These are phyloP conservation scores for Umbellularia californica DNA, from an alignment of 164 flowering plant genomes.

Conservation along the genomic window DNA sequence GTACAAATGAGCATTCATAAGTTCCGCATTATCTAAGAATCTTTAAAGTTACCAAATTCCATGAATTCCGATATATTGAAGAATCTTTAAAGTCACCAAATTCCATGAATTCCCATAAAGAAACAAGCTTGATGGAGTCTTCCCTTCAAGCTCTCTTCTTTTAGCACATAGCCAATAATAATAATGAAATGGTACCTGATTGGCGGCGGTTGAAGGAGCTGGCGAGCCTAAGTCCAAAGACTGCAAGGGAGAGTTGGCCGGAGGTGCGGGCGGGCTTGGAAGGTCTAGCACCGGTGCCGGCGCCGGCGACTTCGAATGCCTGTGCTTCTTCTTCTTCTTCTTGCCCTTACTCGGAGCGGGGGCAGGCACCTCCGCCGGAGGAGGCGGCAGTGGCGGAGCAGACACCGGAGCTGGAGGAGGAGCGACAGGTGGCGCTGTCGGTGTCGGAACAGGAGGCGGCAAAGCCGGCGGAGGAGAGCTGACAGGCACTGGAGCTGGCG, in stretches of 20 bases:
- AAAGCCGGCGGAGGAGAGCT: constrained; percentile 27
- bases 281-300: background rate
- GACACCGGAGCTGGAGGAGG: constrained; percentile 13
- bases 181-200: background rate
- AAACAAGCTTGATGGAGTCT: background rate
- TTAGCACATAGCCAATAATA: too few species aligned
- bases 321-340: constrained; percentile 6
- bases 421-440: constrained; percentile 1
- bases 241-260: background rate
- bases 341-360: constrained; percentile 33
- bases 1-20: too few species aligned
- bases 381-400: constrained; percentile 2
- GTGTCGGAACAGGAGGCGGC: constrained; percentile 17
- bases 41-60: background rate
- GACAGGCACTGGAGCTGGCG: constrained; percentile 22
- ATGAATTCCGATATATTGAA: too few species aligned
- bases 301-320: background rate
- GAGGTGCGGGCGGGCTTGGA: constrained; percentile 4
- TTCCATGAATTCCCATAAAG: too few species aligned
- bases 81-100: background rate
- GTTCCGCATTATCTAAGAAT: too few species aligned
- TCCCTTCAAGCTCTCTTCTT: too few species aligned
- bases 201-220: background rate
- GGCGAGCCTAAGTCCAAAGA: background rate
- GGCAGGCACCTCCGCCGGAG: constrained; percentile 21